Evolutionary conservation across 1,139 yeast species (phyloP).

Genomic region (Protomyces pachydermus): DNA sequence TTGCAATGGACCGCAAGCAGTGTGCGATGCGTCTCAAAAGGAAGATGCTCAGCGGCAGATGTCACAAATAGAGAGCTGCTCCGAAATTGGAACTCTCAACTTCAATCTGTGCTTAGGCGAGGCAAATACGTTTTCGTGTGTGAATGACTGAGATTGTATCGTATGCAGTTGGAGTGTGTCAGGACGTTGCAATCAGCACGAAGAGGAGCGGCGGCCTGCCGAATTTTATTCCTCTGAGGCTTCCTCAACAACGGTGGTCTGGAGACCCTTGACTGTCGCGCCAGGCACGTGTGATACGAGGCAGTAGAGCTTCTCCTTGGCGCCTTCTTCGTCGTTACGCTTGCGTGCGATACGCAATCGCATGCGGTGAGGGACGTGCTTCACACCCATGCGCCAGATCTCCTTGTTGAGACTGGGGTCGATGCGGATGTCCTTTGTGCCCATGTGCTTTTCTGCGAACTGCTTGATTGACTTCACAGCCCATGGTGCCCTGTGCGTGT

Average conservation of each 20-base stretch:
- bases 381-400: slow-evolving; percentile 99
- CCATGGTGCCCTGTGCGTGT: slow-evolving; percentile 73
- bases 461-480: slow-evolving; percentile 99
- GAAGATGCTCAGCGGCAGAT: not conserved
- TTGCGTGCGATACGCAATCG: slow-evolving; percentile 99
- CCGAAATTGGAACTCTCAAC: not conserved
- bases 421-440: slow-evolving; percentile 97
- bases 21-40: not conserved
- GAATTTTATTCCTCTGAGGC: slow-evolving; percentile 12
- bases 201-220: slow-evolving; percentile 5
- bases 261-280: slow-evolving; percentile 93
- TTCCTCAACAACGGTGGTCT: slow-evolving; percentile 92
- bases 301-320: slow-evolving; percentile 96
- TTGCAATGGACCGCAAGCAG: not conserved
- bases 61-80: not conserved
- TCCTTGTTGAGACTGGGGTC: slow-evolving; percentile 98
- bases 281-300: slow-evolving; percentile 96
- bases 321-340: slow-evolving; percentile 99
- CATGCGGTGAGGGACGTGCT: slow-evolving; percentile 97
- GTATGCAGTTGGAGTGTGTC: not conserved
- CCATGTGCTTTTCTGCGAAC: slow-evolving; percentile 96
- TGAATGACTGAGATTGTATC: not conserved
- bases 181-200: slow-evolving; percentile 29
- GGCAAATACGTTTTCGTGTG: not conserved
- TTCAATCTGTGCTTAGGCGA: not conserved